Evolutionary conservation across 2,329 filamentous ascomycete species (phyloP), one percentile per base, ranked within the genome.

Genomic region (Aspergillus ibericus): DNA sequence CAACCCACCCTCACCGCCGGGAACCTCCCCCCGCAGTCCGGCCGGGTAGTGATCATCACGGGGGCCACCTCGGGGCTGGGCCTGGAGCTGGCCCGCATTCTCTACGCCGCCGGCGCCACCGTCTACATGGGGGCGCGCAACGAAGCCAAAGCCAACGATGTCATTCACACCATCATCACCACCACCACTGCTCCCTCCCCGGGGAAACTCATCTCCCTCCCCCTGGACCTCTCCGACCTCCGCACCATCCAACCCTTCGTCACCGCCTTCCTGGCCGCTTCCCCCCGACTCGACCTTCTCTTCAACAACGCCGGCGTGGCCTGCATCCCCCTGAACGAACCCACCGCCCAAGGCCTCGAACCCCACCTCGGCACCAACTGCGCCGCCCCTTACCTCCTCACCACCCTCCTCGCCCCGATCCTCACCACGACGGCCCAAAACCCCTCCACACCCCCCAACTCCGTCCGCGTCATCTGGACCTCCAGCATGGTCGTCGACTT

Each of bases 61-160:
- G 36, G 36, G 9, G 36, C 4, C 25, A 44, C 51, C n/a, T 53
- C 48, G 8, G 29, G 38, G 13, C 42, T 52, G 13, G 55, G 38
- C 5, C 38, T 40, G 5, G 55, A 38, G 13, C 27, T 47, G 1
- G 25, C 29, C n/a, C 15, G 13, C 13, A n/a, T 51, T 7, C 38
- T 57, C 7, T 52, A 53, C 18, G 8, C 32, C 9, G 38, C 55
- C 2, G 55, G 48, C 3, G 54, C 54, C 5, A 56, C 54, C 6
- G 54, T 56, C 3, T 56, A 56, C 54, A 13, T 56, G 15, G 54
- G 47, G 4, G 54, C 54, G 13, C 34, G 54, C n/a, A 42, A 42
- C n/a, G 35, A 51, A 15, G 8, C 27, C 47, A 51, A 51, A 42
- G 54, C 54, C 20, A 16, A 56, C 5, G 13, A 47, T 10, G 46